A percentile compares a stretch with the other conserved stretches of the same genome.
phyloP scores from a whole-genome alignment of 2,329 filamentous ascomycete species.

The Diaporthe vaccinii region DNA sequence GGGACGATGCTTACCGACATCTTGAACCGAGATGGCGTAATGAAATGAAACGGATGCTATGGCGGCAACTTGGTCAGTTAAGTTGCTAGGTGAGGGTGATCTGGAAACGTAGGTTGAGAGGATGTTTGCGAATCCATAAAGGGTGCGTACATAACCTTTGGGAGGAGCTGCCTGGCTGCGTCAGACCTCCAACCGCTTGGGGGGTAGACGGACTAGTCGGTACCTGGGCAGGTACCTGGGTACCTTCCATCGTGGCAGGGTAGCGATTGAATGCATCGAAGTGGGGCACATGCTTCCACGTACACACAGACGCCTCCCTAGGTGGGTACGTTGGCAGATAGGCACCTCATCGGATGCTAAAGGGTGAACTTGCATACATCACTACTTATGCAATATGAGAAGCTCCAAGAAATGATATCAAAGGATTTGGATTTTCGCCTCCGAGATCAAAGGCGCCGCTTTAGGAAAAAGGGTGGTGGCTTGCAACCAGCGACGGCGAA shows the following conservation, averaged over 20 bases:
- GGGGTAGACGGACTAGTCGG: not conserved
- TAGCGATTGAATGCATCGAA: not conserved
- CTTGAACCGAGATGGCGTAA: slow-evolving; percentile 39
- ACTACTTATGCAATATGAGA: not conserved
- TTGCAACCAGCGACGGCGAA: not conserved
- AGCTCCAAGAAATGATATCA: not conserved
- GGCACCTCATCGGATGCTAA: not conserved
- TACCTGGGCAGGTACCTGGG: slow-evolving; percentile 4
- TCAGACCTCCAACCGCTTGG: slow-evolving; percentile 20
- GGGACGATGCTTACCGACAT: slow-evolving; percentile 40
- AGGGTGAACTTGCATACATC: not conserved
- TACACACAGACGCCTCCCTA: not conserved
- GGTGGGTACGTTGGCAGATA: not conserved
- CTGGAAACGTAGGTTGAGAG: not conserved
- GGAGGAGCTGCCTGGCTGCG: slow-evolving; percentile 21
- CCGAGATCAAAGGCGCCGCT: too few relatives aligned
- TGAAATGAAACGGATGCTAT: slow-evolving; percentile 9
- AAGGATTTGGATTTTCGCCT: not conserved
- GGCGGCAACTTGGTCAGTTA: slow-evolving; percentile 2
- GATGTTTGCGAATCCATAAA: not conserved
- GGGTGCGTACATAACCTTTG: not conserved
- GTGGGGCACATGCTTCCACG: slow-evolving; percentile 11
- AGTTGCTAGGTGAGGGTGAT: slow-evolving; percentile 10
- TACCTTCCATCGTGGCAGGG: not conserved
- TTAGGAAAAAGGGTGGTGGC: not conserved